Evolutionary conservation across 345 rosid species (phyloP).

Genomic region (Populus alba): DNA sequence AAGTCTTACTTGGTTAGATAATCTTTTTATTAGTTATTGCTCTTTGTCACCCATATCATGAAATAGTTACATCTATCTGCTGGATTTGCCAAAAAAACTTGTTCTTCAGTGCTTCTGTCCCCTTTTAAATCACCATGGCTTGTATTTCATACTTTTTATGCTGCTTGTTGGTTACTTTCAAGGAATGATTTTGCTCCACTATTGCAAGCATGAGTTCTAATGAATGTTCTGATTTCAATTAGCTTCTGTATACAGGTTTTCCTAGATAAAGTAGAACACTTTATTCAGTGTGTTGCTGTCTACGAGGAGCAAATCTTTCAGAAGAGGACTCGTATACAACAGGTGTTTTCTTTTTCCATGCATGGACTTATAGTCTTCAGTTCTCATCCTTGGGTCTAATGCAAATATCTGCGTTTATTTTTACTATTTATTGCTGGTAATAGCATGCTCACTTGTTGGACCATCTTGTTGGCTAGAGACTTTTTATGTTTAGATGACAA

Average conservation of each 20-base stretch:
- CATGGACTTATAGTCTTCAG: background rate
- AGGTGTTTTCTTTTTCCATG: conserved; percentile 36
- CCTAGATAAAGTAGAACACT: conserved; percentile 83
- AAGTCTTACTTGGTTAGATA: background rate
- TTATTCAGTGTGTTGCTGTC: conserved; percentile 77
- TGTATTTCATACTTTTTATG: background rate
- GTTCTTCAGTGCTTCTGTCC: background rate
- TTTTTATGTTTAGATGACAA: background rate
- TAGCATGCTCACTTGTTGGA: background rate
- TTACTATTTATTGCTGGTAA: background rate
- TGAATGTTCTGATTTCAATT: background rate
- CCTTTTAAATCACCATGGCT: background rate
- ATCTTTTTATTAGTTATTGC: background rate
- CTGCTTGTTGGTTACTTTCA: background rate
- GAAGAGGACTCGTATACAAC: conserved; percentile 87
- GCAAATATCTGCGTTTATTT: background rate
- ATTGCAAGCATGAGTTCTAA: background rate
- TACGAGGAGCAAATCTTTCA: conserved; percentile 94
- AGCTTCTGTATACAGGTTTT: conserved; percentile 46
- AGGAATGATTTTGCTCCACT: background rate
- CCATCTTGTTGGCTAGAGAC: background rate
- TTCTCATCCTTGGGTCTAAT: background rate
- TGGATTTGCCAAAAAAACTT: background rate
- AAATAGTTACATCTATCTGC: background rate
- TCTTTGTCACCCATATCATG: background rate